Percentiles rank a stretch among this genome's conserved stretches.
These are phyloP conservation scores for Saccharomycopsis fodiens DNA, from an alignment of 805 yeast genomes.

Conservation along the genomic window DNA sequence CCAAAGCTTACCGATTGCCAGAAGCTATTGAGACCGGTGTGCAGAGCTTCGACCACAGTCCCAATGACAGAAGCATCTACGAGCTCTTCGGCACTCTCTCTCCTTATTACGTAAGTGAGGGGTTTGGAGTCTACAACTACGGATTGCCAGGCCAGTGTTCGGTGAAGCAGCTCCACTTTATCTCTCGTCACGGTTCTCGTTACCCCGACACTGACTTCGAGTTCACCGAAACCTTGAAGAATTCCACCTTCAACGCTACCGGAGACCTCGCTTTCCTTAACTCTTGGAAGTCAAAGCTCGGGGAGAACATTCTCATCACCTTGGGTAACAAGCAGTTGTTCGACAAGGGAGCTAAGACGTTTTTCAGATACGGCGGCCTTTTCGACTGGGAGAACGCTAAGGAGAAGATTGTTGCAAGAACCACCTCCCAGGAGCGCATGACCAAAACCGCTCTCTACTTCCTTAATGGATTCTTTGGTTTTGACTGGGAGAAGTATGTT, in stretches of 20 bases:
- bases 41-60: constrained; percentile 20
- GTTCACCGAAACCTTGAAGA: constrained; percentile 30
- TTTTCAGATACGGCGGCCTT: constrained; percentile 22
- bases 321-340: constrained; percentile 23
- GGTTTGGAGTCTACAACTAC: constrained; percentile 23
- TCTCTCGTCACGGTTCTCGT: constrained; percentile 76
- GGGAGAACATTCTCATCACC: constrained; percentile 18
- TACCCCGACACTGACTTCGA: constrained; percentile 42
- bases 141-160: constrained; percentile 33
- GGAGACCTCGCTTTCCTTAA: constrained; percentile 50
- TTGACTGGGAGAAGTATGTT: constrained; percentile 21
- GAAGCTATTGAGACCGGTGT: constrained; percentile 21
- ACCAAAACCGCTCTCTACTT: constrained; percentile 39
- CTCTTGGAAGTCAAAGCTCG: constrained; percentile 28
- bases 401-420: constrained; percentile 20
- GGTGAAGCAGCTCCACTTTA: constrained; percentile 59
- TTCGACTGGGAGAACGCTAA: constrained; percentile 11
- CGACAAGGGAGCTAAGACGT: constrained; percentile 21
- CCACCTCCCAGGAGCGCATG: constrained; percentile 41
- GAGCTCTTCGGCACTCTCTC: constrained; percentile 20
- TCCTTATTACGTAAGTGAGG: constrained; percentile 21
- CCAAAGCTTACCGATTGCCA: constrained; percentile 16
- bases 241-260: constrained; percentile 25
- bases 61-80: constrained; percentile 19
- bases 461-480: constrained; percentile 42